phyloP scores from a whole-genome alignment of 805 yeast genomes.

The Saccharomycopsis sp. region DNA sequence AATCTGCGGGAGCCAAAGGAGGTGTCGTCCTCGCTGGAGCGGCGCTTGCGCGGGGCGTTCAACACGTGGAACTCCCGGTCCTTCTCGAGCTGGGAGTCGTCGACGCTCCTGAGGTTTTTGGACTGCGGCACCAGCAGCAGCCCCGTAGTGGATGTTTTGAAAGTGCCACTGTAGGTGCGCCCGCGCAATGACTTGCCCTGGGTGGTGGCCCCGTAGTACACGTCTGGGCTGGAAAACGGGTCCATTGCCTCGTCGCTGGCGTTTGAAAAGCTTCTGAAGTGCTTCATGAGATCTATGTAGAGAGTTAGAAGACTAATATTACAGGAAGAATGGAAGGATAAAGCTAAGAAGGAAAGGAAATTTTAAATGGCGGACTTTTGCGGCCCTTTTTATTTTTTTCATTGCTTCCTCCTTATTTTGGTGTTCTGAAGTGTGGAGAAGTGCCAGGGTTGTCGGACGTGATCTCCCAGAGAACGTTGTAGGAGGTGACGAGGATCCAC shows the following conservation, averaged over 20 bases:
- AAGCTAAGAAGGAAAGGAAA: too few species aligned
- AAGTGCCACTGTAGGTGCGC: conserved; percentile 34
- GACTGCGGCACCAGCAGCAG: too few species aligned
- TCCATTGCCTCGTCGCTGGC: conserved; percentile 38
- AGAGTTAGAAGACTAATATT: too few species aligned
- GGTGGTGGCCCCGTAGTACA: conserved; percentile 57
- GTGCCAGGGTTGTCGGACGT: too few species aligned
- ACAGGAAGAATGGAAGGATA: too few species aligned
- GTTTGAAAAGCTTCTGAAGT: conserved; percentile 32
- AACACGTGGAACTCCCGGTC: not conserved
- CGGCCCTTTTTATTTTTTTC: not conserved
- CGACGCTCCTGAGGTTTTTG: conserved; percentile 12
- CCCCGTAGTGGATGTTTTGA: not conserved
- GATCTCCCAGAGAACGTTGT: conserved; percentile 20
- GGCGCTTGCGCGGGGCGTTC: conserved; percentile 32
- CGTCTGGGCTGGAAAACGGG: conserved; percentile 61
- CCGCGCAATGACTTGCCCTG: conserved; percentile 43
- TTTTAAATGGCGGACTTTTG: not conserved
- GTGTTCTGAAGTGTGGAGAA: too few species aligned
- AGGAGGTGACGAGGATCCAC: conserved; percentile 27
- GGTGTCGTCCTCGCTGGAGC: conserved; percentile 47
- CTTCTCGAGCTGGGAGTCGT: conserved; percentile 2
- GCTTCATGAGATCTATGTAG: too few species aligned
- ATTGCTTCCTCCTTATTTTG: too few species aligned
- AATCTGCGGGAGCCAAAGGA: conserved; percentile 31